Evolutionary conservation across 139 green algal genomes (phyloP), one percentile per base, ranked within the genome.

Genomic region (Asterochloris sp.): DNA sequence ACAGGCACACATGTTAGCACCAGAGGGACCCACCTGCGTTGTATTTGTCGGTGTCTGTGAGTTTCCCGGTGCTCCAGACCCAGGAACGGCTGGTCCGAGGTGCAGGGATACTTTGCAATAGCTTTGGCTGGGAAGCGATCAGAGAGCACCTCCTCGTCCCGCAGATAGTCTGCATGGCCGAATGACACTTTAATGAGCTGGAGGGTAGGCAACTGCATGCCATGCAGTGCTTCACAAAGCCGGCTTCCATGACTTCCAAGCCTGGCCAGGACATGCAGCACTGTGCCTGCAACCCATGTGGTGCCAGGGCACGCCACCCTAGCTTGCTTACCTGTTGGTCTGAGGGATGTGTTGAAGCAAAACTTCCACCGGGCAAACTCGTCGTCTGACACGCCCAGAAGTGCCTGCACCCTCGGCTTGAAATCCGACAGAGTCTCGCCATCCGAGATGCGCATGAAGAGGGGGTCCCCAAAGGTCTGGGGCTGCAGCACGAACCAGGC

Each of bases 341-440:
- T 54, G 38, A 54, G 38, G 38, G 38, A 54, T 54, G 38, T 54
- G 38, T 54, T 83, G 28, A 95, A 93, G 10, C 91, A 85, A 29
- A 94, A 91, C 76, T 91, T 92, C 94, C 95, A 98, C 80, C 90
- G 93, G 19, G 63, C 83, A 88, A 98, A 97, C 79, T 97, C 93
- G 54, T 96, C 92, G 13, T 95, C 91, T 0, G 89, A 12, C 10
- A 97, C 86, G 19, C 88, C 84, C 61, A 98, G 90, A 83, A 83
- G 80, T 16, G 29, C 14, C 79, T 85, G 80, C 78, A 94, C 91
- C 19, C 89, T 84, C 13, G 73, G 69, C 61, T 88, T 89, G 13
- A 98, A 28, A 28, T 93, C 75, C 10, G 71, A 90, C 47, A 99
- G 68, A 0, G 93, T 98, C 84, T 99, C 96, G 13, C 80, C 79